Evolutionary conservation across 257 asterid genomes (phyloP), one percentile per base, ranked within the genome.

Genomic region (Scutellaria minor): DNA sequence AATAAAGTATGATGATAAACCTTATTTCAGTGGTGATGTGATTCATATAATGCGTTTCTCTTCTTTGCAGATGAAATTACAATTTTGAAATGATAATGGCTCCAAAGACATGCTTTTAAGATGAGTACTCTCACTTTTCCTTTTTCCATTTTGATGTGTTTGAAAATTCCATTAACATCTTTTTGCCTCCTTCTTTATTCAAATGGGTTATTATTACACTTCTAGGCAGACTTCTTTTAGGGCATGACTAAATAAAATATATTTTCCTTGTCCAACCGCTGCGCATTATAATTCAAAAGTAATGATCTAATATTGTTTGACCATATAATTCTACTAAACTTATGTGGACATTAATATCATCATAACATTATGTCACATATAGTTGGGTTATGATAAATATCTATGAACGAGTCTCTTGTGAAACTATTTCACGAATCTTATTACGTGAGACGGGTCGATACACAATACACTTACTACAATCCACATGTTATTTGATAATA

Each of bases 41-140:
- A 10, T 9, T 56, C 63, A 12, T 22, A 54, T 5, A 18, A 52
- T 53, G 64, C 12, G 54, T 40, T 9, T 50, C 37, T 70, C 51
- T 47, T 62, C 7, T 62, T 62, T 24, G 64, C 77, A 72, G 77
- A 60, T 48, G 40, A 14, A 27, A 22, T 53, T 0, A 18, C 18
- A 11, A 22, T 13, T 31, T 3, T 31, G 37, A 31, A 31, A 3
- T 31, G 27, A 24, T 24, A 2, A 24, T 24, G 27, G 27, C 27
- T 61, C 70, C 42, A 39, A 72, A 20, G 24, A 2, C 39, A 71
- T 35, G 50, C 11, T 50, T 18, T 24, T 40, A 22, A 64, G 72
- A 55, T 55, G 35, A 53, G 66, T 53, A 51, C 14, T 20, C 14
- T n/a, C 0, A 20, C 22, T 5, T 27, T 39, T 9, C 0, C 11